These are phyloP conservation scores for Paramarasmius palmivorus DNA, from an alignment of 1,284 basidiomycete species.

Conservation along the genomic window DNA sequence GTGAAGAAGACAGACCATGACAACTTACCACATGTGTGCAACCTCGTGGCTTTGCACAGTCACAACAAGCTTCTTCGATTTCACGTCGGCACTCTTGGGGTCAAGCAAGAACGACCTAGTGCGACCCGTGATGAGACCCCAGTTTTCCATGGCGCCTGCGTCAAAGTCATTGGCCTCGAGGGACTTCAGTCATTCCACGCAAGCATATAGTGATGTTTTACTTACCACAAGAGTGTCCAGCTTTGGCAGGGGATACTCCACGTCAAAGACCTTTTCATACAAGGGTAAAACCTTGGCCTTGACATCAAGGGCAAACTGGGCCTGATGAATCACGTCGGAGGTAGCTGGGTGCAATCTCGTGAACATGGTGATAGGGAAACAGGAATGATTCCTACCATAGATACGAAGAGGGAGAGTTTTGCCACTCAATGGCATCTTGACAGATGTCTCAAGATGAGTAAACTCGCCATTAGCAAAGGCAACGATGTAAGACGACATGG, in stretches of 20 bases:
- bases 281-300: conserved; percentile 79
- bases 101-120: conserved; percentile 86
- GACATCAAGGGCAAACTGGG: conserved; percentile 85
- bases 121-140: conserved; percentile 92
- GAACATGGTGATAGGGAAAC: conserved; percentile 1
- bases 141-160: conserved; percentile 91
- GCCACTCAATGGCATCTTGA: conserved; percentile 81
- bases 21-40: conserved; percentile 77
- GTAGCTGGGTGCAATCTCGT: conserved; percentile 54
- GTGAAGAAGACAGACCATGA: neutral
- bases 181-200: too few species aligned
- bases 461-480: conserved; percentile 91
- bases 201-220: conserved; percentile 57
- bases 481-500: conserved; percentile 91
- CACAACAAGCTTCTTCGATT: conserved; percentile 83
- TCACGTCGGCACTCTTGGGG: conserved; percentile 72
- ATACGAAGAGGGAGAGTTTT: conserved; percentile 84
- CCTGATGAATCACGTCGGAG: conserved; percentile 83
- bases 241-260: conserved; percentile 83
- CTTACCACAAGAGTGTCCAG: conserved; percentile 77
- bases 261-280: conserved; percentile 80
- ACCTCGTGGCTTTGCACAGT: conserved; percentile 83
- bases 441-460: conserved; percentile 72
- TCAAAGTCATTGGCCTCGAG: conserved; percentile 35
- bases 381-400: conserved; percentile 54